These are phyloP conservation scores for Spinacia oleracea DNA, from an alignment of 179 eudicot genomes.

Conservation along the genomic window DNA sequence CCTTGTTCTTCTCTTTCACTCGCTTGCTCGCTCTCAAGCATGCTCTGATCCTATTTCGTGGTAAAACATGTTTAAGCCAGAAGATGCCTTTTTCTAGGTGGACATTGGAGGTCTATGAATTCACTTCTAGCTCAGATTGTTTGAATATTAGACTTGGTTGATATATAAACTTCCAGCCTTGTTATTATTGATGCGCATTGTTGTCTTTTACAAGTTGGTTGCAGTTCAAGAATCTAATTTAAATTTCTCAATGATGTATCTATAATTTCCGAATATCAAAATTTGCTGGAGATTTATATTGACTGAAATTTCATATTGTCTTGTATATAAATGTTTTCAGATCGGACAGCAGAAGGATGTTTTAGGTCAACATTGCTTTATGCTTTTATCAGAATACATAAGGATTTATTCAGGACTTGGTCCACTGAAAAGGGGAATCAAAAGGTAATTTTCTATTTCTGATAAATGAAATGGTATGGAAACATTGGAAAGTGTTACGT, in stretches of 20 bases:
- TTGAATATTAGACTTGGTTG: not conserved
- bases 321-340: slow-evolving; percentile 38
- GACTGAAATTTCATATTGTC: slow-evolving; percentile 3
- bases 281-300: not conserved
- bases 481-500: not conserved
- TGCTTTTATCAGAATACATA: slow-evolving; percentile 68
- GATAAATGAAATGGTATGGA: not conserved
- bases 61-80: not conserved
- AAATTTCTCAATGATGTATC: not conserved
- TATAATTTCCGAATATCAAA: not conserved
- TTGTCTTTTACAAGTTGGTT: not conserved
- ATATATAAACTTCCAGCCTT: not conserved
- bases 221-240: not conserved
- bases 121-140: not conserved
- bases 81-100: not conserved
- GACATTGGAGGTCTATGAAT: not conserved
- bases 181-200: not conserved
- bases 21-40: too few species aligned
- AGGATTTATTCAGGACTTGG: slow-evolving; percentile 76
- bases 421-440: slow-evolving; percentile 63
- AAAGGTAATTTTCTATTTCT: slow-evolving; percentile 42
- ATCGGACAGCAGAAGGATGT: slow-evolving; percentile 89
- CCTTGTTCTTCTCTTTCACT: too few species aligned
- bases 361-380: slow-evolving; percentile 55
- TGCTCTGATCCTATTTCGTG: too few species aligned